Conservation (phyloP, 2,329 filamentous ascomycete species). For the Colletotrichum tofieldiae region DNA sequence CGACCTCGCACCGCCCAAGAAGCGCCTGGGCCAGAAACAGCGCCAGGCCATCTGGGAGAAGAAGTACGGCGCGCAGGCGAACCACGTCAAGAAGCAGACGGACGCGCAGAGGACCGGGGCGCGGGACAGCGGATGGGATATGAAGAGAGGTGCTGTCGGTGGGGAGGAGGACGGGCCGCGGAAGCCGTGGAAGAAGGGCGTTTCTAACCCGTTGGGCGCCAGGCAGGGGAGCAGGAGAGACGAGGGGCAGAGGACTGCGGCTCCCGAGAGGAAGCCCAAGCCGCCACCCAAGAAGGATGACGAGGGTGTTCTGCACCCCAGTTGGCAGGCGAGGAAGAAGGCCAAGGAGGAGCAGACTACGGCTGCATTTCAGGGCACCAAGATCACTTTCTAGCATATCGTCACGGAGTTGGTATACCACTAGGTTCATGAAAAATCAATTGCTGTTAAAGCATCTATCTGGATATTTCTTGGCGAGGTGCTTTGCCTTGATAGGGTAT, state of each 20-base stretch:
- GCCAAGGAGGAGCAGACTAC: conserved; percentile 71
- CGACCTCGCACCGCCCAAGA: conserved; percentile 78
- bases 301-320: conserved; percentile 72
- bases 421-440: neutral
- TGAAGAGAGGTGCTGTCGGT: conserved; percentile 69
- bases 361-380: conserved; percentile 69
- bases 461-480: neutral
- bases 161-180: conserved; percentile 52
- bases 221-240: conserved; percentile 43
- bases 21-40: conserved; percentile 83
- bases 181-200: conserved; percentile 70
- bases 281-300: conserved; percentile 61
- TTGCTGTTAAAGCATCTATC: conserved; percentile 13
- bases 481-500: neutral
- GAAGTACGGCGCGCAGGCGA: conserved; percentile 81
- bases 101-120: conserved; percentile 53
- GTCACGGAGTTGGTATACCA: neutral
- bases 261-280: conserved; percentile 43
- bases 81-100: conserved; percentile 68
- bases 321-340: conserved; percentile 76
- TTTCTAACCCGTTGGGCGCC: conserved; percentile 54
- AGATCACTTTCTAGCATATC: conserved; percentile 57
- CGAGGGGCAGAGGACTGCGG: conserved; percentile 26
- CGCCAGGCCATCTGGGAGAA: conserved; percentile 85
- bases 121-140: conserved; percentile 71